Evolutionary conservation across 2,329 filamentous ascomycete genomes (phyloP), one percentile per base, ranked within the genome.

Genomic region (Cordyceps farinosa): DNA sequence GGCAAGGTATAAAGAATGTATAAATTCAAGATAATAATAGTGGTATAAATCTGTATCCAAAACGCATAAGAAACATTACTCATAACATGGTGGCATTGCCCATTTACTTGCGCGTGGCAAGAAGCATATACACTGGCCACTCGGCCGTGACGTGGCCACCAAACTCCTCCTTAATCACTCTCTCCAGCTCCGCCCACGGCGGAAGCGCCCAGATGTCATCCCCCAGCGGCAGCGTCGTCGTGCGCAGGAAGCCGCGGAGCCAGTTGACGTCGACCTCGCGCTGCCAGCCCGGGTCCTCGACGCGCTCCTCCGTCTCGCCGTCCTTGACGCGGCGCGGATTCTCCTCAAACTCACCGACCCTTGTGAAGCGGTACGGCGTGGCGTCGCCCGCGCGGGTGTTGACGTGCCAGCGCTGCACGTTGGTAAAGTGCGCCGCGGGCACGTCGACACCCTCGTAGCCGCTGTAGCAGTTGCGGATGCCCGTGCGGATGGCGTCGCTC

Each of bases 61-160:
- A 29, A 9, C 22, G 45, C 48, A n/a, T 29, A 22, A n/a, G 5
- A 29, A 47, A 5, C 22, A 13, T 29, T 11, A 29, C 2, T 47
- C 22, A 47, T 47, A 44, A n/a, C 10, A 48, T 44, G 27, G 22
- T 2, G 1, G 11, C 13, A 40, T 42, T n/a, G 11, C 29, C 17
- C 13, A 36, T 22, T 44, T 32, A 63, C 32, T 38, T 63, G 7
- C 61, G 44, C 29, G 61, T 63, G 3, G 44, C 61, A 3, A 63
- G 40, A 42, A 63, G 53, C 54, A 63, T 52, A 45, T 63, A 63
- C 44, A 57, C 61, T 10, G 61, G 53, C 61, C 61, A 63, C 36
- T 63, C 53, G 4, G 53, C 61, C 44, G 42, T 51, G n/a, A 58
- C 61, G 29, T 57, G 17, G 47, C 61, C 61, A 30, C 38, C 61